phyloP scores from a whole-genome alignment of 768 basidiomycete genomes.

The Glaciozyma antarctica region DNA sequence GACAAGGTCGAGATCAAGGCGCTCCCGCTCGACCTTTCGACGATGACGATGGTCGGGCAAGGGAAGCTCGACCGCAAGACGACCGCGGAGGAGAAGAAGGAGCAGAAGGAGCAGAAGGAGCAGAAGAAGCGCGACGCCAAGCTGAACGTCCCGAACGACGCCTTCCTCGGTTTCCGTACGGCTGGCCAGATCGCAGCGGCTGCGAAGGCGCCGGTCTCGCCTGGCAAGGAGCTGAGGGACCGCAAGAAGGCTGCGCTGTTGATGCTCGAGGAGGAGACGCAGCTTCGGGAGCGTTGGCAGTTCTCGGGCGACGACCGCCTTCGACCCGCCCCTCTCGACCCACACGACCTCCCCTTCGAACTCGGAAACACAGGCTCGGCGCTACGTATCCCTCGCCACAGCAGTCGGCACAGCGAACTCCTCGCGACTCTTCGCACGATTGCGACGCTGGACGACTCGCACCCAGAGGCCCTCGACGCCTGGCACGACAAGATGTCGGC shows the following conservation, averaged over 20 bases:
- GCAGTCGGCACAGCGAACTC: conserved; percentile 12
- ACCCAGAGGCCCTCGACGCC: conserved; percentile 6
- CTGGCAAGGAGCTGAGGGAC: conserved; percentile 16
- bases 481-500: conserved; percentile 23
- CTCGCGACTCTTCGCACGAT: not conserved
- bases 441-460: conserved; percentile 13
- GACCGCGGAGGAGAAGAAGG: conserved; percentile 23
- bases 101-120: conserved; percentile 14
- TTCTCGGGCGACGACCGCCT: not conserved
- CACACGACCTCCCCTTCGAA: conserved; percentile 10
- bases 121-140: conserved; percentile 42
- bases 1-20: conserved; percentile 30
- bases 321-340: conserved; percentile 3
- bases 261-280: conserved; percentile 15
- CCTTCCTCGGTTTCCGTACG: conserved; percentile 60
- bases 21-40: conserved; percentile 13
- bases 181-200: conserved; percentile 54
- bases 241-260: conserved; percentile 23
- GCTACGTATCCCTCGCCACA: conserved; percentile 15
- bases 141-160: conserved; percentile 66
- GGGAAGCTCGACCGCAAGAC: conserved; percentile 11
- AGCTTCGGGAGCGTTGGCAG: conserved; percentile 22
- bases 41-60: conserved; percentile 28
- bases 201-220: conserved; percentile 2
- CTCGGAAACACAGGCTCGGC: conserved; percentile 10